Evolutionary conservation across 78 protist genomes (phyloP), one percentile per base, ranked within the genome.

Genomic region (Dictyostelium firmibasis): DNA sequence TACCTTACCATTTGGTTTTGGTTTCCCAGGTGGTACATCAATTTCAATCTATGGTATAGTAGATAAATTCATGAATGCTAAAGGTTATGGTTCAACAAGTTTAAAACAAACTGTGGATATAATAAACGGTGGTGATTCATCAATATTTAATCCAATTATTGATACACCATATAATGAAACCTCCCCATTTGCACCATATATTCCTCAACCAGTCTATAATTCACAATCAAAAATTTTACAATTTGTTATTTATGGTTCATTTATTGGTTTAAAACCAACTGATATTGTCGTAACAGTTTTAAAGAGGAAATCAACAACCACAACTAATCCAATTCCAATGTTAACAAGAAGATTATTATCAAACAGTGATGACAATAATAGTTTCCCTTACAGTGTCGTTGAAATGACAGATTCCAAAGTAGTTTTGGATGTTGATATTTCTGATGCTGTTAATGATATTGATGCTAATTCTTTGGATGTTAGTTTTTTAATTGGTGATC

Each of bases 1-100:
- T 20, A 57, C 67, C 1, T 67, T 67, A 57, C 75, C 75, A 11
- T 67, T 67, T 67, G 75, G 75, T 27, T 67, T 67, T 67, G 75
- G 75, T 27, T 67, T 27, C 35, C 75, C 75, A 27, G 36, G 75
- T 31, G 36, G 25, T 72, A 23, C 14, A 9, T 72, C 43, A 18
- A 9, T 72, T 33, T 72, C 79, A 72, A 72, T 72, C 20, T 72
- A 72, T 72, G 79, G 79, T 31, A 72, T 72, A 1, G 79, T 72
- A 0, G 79, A 72, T 33, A 27, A 72, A 31, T 72, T 31, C 33
- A 29, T 35, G 35, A 72, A 72, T 72, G 38, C 36, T 0, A 33
- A 11, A 16, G 79, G 79, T 72, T 72, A 72, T 33, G 38, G 44
- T 6, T 9, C 47, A 18, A 29, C 23, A 11, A 18, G 25, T 31